Conservation (phyloP, 2,329 filamentous ascomycete genomes). For the Pseudogymnoascus sp. region DNA sequence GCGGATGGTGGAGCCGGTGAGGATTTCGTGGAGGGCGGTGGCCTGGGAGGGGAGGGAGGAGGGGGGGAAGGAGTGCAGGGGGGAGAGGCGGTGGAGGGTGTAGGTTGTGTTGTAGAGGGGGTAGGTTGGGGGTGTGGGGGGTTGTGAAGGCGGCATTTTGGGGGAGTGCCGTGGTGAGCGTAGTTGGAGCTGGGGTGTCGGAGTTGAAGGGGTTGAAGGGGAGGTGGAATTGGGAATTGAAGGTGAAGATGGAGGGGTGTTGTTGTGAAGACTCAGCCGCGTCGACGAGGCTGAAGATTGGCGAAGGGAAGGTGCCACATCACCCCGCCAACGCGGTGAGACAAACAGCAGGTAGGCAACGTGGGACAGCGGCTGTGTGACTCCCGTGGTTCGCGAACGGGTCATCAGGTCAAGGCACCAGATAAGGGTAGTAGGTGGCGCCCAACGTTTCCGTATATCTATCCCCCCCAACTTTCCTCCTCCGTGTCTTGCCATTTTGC, state of each 20-base stretch:
- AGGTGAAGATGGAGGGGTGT: not conserved
- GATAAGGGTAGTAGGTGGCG: not conserved
- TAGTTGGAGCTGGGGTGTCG: not conserved
- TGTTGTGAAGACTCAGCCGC: not conserved
- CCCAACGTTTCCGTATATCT: not conserved
- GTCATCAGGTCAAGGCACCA: not conserved
- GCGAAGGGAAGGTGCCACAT: not conserved
- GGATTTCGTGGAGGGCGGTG: conserved; percentile 33
- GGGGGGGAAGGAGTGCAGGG: conserved; percentile 34
- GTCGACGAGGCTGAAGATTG: not conserved
- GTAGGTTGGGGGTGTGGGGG: conserved; percentile 18
- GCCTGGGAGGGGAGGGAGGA: conserved; percentile 30
- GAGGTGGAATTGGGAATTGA: not conserved
- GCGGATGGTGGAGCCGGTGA: conserved; percentile 37
- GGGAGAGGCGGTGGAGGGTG: conserved; percentile 36
- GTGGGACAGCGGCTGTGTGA: not conserved
- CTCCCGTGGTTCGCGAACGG: not conserved
- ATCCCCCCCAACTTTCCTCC: not conserved
- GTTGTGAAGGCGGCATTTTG: not conserved
- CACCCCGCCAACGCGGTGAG: not conserved
- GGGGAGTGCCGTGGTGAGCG: not conserved
- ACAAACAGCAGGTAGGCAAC: not conserved
- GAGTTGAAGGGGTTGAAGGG: not conserved
- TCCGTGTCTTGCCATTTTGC: too few species aligned
- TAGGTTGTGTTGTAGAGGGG: conserved; percentile 39